phyloP scores from a whole-genome alignment of 2,329 filamentous ascomycete species.

The Cladophialophora chaetospira region DNA sequence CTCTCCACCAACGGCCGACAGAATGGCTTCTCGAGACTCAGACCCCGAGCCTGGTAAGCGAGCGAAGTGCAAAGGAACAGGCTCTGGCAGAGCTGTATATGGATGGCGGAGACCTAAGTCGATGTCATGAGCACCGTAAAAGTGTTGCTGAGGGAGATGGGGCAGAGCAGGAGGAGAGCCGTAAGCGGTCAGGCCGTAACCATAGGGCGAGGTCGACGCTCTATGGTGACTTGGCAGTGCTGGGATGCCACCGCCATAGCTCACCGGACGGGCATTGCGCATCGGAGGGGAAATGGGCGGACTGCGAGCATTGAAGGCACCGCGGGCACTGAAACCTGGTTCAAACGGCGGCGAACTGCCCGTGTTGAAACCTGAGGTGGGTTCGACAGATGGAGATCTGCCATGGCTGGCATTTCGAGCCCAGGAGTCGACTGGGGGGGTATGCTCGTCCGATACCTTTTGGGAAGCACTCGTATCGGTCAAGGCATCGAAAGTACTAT shows the following conservation, averaged over 20 bases:
- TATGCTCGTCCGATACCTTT: conserved; percentile 34
- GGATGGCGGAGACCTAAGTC: conserved; percentile 58
- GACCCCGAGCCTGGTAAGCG: conserved; percentile 15
- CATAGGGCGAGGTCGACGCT: conserved; percentile 37
- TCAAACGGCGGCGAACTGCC: conserved; percentile 45
- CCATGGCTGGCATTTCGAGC: conserved; percentile 20
- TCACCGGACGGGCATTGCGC: conserved; percentile 44
- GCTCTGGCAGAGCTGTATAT: conserved; percentile 12
- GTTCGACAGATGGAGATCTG: conserved; percentile 25
- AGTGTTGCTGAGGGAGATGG: conserved; percentile 75
- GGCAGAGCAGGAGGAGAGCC: conserved; percentile 63
- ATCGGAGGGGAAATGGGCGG: conserved; percentile 48
- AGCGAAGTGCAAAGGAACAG: conserved; percentile 20
- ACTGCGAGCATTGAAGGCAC: conserved; percentile 44
- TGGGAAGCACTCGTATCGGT: conserved; percentile 26
- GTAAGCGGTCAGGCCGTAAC: conserved; percentile 45
- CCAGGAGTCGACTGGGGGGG: conserved; percentile 29
- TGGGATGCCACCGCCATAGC: conserved; percentile 44
- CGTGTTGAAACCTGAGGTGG: conserved; percentile 26
- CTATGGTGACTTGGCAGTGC: conserved; percentile 34
- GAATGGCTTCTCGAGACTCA: conserved; percentile 60
- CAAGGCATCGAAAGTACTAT: conserved; percentile 15
- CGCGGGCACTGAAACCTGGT: conserved; percentile 41
- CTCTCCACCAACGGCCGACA: conserved; percentile 79
- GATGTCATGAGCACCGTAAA: conserved; percentile 73